Base-by-base conservation (phyloP, 169 alveolate genomes). In the Plasmodium gallinaceum region DNA sequence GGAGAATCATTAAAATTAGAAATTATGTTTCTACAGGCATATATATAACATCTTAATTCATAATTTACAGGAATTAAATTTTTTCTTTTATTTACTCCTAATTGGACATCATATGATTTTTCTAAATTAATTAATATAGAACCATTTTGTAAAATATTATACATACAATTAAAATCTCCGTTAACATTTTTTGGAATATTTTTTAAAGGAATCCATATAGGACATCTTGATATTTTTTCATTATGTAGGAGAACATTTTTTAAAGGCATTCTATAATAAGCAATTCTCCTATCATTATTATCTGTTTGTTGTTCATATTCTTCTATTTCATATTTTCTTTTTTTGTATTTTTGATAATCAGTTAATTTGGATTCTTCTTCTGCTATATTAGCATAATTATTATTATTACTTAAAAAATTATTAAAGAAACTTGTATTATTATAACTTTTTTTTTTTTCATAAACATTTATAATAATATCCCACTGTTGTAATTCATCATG, bases 1-100 rank as follows among this genome's bases (percentile, higher is more conserved):
- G 97, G 96, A 39, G 92, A 89, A 16, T 91, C 94, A 43, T 87
- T 93, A 46, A 76, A 92, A 46, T 94, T 91, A 22, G 95, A 90
- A 26, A 90, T 54, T 5, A 95, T 78, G 64, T 94, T 91, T 85
- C 97, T 88, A 62, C 96, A 94, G 2, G 96, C 94, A 89, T 95
- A 95, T 14, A 97, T 58, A 78, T 97, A 97, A 66, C 97, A 94
- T 66, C 98, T 92, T 72, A 97, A 65, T 86, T 96, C 97, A 65
- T 95, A 95, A 45, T 95, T 97, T 73, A 92, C 93, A 24, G 91
- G 91, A 60, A 92, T 83, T 86, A 96, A 80, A 48, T 94, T 85
- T 86, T 93, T 93, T 80, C 97, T 88, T 76, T 86, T 88, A 69
- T 60, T 92, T 88, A 80, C 65, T 61, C 86, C 93, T 83, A 73